Conservation (phyloP, 176 grass and related monocot species). For the Rhynchospora tenuis region DNA sequence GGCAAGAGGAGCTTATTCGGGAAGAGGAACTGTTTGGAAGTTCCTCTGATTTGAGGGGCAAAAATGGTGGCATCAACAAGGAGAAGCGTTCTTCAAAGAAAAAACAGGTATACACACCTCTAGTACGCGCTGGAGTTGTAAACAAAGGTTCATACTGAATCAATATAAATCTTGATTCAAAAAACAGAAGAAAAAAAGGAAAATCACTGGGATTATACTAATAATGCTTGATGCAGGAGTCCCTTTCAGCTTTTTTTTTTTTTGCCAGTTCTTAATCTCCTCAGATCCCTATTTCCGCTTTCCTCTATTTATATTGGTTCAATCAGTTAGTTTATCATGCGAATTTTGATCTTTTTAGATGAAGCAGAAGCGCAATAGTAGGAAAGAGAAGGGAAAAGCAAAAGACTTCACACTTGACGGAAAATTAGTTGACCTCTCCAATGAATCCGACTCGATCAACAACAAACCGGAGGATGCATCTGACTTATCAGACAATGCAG, state of each 20-base stretch:
- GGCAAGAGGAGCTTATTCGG: constrained; percentile 97
- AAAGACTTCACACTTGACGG: constrained; percentile 22
- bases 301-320: neutral
- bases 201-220: neutral
- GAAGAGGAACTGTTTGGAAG: constrained; percentile 91
- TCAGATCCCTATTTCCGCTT: neutral
- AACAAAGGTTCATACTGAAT: neutral
- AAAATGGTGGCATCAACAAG: constrained; percentile 62
- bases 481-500: constrained; percentile 5
- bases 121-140: neutral
- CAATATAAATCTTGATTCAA: neutral
- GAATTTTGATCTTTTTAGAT: neutral
- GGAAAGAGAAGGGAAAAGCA: constrained; percentile 17
- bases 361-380: constrained; percentile 21
- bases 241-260: neutral
- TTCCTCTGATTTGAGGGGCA: constrained; percentile 58
- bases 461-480: constrained; percentile 16
- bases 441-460: constrained; percentile 6
- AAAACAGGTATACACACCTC: constrained; percentile 55
- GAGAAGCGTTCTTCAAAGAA: constrained; percentile 81
- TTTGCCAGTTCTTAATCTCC: neutral
- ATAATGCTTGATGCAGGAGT: neutral
- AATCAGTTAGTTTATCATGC: neutral
- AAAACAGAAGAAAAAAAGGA: neutral
- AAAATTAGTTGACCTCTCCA: constrained; percentile 8